Evolutionary conservation across 176 grass and related monocot genomes (phyloP), one percentile per base, ranked within the genome.

Genomic region (Carex pumila): DNA sequence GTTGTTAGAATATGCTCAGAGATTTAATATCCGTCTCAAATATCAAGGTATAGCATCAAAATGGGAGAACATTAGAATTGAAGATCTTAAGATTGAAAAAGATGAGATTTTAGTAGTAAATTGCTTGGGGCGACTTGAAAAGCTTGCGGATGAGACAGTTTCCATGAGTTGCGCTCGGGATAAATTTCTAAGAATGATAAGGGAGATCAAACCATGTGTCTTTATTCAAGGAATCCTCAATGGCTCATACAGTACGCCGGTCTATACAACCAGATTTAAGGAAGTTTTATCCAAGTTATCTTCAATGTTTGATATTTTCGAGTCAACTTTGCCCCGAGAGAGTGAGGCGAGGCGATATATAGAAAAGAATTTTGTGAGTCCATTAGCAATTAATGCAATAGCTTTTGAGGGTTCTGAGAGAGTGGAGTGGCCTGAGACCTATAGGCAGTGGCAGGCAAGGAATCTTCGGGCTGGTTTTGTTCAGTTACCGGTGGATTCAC

Each of bases 201-300:
- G 50, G 82, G 75, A 37, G 66, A 83, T 88, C 81, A 85, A 88
- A 69, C 89, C 89, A 3, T 49, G 80, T 84, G 34, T 83, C 25
- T 88, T 88, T 17, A 71, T 91, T 34, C 78, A 82, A 5, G 89
- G 89, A 6, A 53, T 83, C n/a, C 39, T 85, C 10, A 88, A 91
- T 71, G 89, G 86, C 18, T 82, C 67, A 11, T 70, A 82, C 3
- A 79, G 82, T 43, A 22, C 10, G 15, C 83, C 89, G 52, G 85
- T 85, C 83, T 91, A 87, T 54, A 18, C 78, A 2, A 63, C 79
- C 13, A 75, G 89, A 25, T 91, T 91, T 79, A 81, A 66, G 7
- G 86, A 91, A 65, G 89, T 57, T 8, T 14, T 90, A 31, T 82
- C 81, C 49, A 74, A 85, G 41, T 87, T 85, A 63, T 87, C 82